Evolutionary conservation across 2,329 filamentous ascomycete species (phyloP).

Genomic region (Lecanicillium sp.): DNA sequence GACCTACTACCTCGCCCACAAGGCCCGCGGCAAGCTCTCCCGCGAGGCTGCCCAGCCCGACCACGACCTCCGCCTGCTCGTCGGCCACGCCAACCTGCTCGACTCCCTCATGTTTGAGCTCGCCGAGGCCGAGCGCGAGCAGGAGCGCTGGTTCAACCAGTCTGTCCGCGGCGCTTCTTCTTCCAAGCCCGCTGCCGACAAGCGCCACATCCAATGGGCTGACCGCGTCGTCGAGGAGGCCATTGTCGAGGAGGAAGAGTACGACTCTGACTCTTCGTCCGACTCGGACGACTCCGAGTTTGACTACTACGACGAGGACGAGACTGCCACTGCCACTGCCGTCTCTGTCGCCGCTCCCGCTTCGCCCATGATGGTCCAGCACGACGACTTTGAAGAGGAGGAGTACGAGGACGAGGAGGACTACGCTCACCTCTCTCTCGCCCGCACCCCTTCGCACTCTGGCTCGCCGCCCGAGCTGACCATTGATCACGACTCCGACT

Average conservation of each 20-base stretch:
- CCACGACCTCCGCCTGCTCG: slow-evolving; percentile 89
- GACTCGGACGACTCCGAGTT: slow-evolving; percentile 35
- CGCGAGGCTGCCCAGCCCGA: slow-evolving; percentile 82
- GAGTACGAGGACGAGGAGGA: slow-evolving; percentile 50
- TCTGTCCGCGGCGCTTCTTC: slow-evolving; percentile 70
- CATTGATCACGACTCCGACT: slow-evolving; percentile 60
- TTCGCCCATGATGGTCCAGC: slow-evolving; percentile 27
- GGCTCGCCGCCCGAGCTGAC: slow-evolving; percentile 63
- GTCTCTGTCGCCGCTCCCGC: slow-evolving; percentile 30
- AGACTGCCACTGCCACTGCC: slow-evolving; percentile 40
- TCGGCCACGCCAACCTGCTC: slow-evolving; percentile 97
- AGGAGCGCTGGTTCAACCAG: slow-evolving; percentile 97
- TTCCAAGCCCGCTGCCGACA: slow-evolving; percentile 34
- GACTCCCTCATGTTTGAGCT: slow-evolving; percentile 90
- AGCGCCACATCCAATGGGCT: slow-evolving; percentile 81
- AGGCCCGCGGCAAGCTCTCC: slow-evolving; percentile 92
- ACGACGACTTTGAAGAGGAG: slow-evolving; percentile 30
- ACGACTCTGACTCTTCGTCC: slow-evolving; percentile 39
- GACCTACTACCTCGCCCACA: slow-evolving; percentile 97
- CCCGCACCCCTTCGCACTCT: slow-evolving; percentile 59
- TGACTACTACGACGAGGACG: slow-evolving; percentile 47
- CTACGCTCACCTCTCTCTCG: slow-evolving; percentile 58
- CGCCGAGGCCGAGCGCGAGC: slow-evolving; percentile 87
- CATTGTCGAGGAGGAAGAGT: slow-evolving; percentile 46
- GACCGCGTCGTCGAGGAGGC: slow-evolving; percentile 56